Base-by-base conservation (phyloP, 352 stramenopile genomes). In the Phytophthora ohioensis region DNA sequence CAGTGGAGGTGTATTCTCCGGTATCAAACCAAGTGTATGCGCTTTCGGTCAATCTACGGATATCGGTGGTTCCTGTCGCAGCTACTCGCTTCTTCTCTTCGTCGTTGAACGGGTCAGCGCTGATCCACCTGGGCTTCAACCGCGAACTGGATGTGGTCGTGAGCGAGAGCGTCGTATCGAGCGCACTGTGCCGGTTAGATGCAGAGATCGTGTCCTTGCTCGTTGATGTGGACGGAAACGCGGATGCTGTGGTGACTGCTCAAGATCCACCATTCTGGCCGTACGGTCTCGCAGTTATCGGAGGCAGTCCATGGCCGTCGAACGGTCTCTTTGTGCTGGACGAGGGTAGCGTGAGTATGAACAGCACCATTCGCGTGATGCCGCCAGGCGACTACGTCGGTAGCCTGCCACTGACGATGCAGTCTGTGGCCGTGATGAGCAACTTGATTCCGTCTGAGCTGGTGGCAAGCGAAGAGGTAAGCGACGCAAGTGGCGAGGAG, bases 61-160 rank as follows among this genome's bases (percentile, higher is more conserved):
- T 75, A 27, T 66, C 68, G 41, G 42, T 71, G 48, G 36, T 66
- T 15, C 68, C 68, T 36, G 42, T 61, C 4, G 54, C 62, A 38
- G 9, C 9, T 54, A 32, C 13, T 21, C 63, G 63, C n/a, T 63
- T 57, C n/a, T 68, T 63, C 43, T 48, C 68, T 39, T 47, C 45
- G 27, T 12, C 27, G 15, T 62, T 48, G 39, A 64, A 57, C 51
- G 68, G 34, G 27, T 68, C 62, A 1, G 49, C 41, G 27, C 0
- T 57, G 41, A 67, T 71, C 34, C 55, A 64, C 35, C 2, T 68
- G 55, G 62, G 68, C 0, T 75, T 68, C 51, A 75, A 75, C 38
- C 54, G 42, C n/a, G 32, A 71, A 41, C 27, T 75, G 46, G 41
- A 54, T 34, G 45, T 75, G 36, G 35, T 17, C 3, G 62, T 70